Base-by-base conservation (phyloP, 1,139 yeast genomes). In the Yamadazyma dendronema region DNA sequence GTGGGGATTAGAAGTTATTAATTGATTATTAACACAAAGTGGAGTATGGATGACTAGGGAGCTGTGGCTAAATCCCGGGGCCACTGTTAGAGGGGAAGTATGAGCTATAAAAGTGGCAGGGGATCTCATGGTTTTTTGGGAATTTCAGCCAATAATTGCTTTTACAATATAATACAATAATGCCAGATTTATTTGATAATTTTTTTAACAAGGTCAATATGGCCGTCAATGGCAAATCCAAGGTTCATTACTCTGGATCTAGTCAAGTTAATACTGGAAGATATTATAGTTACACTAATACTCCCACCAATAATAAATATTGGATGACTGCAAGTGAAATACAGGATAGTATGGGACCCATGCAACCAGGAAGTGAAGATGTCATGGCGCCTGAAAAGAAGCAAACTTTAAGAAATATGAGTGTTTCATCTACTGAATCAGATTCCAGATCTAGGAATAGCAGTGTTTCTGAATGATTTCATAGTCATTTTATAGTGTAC, bases 161-260 rank as follows among this genome's bases (percentile, higher is more conserved):
- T 14, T 13, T 12, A 13, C 14, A 13, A 26, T 13, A n/a, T n/a
- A 8, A 13, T 17, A 13, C 14, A 16, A 44, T 10, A 23, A 68
- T 68, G 74, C 72, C 73, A 15, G 74, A 66, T 50, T 55, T 69
- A 49, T 69, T 69, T 43, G 75, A 69, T 40, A 65, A 66, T 44
- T 57, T 69, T 34, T 66, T 66, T 41, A 56, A 53, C 27, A 62
- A 58, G 36, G 49, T 68, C 19, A 54, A 60, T 25, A 45, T 61
- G 24, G 56, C 61, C 28, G 39, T 67, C 27, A 59, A 58, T 39
- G 72, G 72, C 16, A 71, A 71, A 11, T 61, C 60, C 36, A 49
- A 49, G 6, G 57, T 51, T 22, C 67, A 59, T 38, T 65, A 67
- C 40, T 56, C 59, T 17, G 43, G 43, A 6, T 43, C 60, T 5